These are phyloP conservation scores for Tolypocladium paradoxum DNA, from an alignment of 2,329 filamentous ascomycete genomes.

Conservation along the genomic window DNA sequence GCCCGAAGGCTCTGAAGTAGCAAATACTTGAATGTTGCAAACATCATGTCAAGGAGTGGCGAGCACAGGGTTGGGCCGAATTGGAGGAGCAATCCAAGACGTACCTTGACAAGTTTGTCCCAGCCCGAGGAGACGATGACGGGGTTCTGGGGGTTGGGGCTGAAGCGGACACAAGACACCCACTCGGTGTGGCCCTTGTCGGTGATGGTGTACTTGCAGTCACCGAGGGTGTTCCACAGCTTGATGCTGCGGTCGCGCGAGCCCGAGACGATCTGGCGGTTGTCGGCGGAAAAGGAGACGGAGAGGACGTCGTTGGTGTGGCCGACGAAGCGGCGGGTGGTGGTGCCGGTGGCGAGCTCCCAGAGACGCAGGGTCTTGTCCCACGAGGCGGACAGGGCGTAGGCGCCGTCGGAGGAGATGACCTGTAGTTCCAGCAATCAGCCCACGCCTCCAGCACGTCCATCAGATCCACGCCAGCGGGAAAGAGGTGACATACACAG, in stretches of 20 bases:
- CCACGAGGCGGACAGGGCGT: slow-evolving; percentile 97
- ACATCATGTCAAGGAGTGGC: slow-evolving; percentile 59
- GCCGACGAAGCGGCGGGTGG: slow-evolving; percentile 96
- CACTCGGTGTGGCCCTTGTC: slow-evolving; percentile 99
- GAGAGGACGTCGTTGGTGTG: slow-evolving; percentile 99
- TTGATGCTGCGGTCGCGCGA: slow-evolving; percentile 98
- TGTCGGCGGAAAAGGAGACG: slow-evolving; percentile 99
- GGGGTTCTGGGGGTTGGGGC: slow-evolving; percentile 99
- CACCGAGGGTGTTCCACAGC: slow-evolving; percentile 99
- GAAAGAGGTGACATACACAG: slow-evolving; percentile 63
- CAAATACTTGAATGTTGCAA: slow-evolving; percentile 93
- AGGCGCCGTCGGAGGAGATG: slow-evolving; percentile 98
- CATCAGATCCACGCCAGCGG: not conserved
- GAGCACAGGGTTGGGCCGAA: slow-evolving; percentile 1
- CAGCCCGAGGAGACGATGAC: slow-evolving; percentile 97
- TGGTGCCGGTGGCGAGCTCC: slow-evolving; percentile 95
- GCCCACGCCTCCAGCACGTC: slow-evolving; percentile 6
- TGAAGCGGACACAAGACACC: slow-evolving; percentile 99
- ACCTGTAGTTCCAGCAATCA: slow-evolving; percentile 46
- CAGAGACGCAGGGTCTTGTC: slow-evolving; percentile 99
- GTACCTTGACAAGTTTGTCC: slow-evolving; percentile 99
- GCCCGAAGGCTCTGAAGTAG: slow-evolving; percentile 99
- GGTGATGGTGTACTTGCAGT: slow-evolving; percentile 99
- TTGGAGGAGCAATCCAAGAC: slow-evolving; percentile 25
- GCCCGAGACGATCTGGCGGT: slow-evolving; percentile 98